phyloP scores from a whole-genome alignment of 768 basidiomycete species.

The Auricularia sp. region DNA sequence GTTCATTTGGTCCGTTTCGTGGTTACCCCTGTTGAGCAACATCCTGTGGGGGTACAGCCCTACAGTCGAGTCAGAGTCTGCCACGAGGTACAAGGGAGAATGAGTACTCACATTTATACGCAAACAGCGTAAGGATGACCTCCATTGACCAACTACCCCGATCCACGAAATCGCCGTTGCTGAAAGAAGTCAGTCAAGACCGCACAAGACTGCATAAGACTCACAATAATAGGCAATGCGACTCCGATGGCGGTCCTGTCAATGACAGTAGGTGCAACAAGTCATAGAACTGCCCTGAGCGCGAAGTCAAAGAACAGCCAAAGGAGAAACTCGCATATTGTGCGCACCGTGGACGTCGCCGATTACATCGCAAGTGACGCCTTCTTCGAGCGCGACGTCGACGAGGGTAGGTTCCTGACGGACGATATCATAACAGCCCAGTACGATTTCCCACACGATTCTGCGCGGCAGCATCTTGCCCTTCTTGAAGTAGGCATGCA shows the following conservation, averaged over 20 bases:
- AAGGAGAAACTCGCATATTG: neutral
- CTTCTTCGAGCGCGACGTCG: constrained; percentile 62
- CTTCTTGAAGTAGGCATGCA: constrained; percentile 89
- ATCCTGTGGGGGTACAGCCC: constrained; percentile 87
- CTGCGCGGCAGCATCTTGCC: constrained; percentile 87
- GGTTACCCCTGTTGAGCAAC: constrained; percentile 94
- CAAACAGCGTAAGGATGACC: constrained; percentile 86
- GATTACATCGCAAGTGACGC: constrained; percentile 82
- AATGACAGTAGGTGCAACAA: constrained; percentile 77
- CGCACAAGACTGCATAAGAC: neutral
- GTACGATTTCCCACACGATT: constrained; percentile 91
- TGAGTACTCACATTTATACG: constrained; percentile 73
- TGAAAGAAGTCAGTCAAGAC: neutral
- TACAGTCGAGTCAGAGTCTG: constrained; percentile 18
- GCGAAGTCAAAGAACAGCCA: neutral
- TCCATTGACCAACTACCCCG: constrained; percentile 94
- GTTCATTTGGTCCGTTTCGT: constrained; percentile 98
- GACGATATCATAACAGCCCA: constrained; percentile 74
- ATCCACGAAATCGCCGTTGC: constrained; percentile 91
- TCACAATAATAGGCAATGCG: constrained; percentile 69
- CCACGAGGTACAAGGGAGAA: neutral
- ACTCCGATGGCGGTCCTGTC: constrained; percentile 75
- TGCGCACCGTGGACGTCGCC: constrained; percentile 84
- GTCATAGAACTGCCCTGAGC: constrained; percentile 87
- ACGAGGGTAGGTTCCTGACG: constrained; percentile 74